Evolutionary conservation across 1,139 yeast species (phyloP), one percentile per base, ranked within the genome.

Genomic region (Pichia sp.): DNA sequence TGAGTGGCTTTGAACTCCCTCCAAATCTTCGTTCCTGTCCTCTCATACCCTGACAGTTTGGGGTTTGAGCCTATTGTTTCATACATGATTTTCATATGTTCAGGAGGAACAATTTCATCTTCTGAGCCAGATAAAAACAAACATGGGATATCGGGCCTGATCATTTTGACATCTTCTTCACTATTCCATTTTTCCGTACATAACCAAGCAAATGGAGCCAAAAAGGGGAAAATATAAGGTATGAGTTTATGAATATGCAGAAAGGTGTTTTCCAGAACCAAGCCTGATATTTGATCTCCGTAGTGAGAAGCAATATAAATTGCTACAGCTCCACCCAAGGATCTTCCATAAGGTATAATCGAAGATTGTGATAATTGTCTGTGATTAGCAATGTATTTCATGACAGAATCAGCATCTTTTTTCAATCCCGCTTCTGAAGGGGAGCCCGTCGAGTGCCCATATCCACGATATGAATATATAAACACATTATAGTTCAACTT

Each of bases 291-390:
- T 28, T 38, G 36, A 11, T 48, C 11, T 2, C 51, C 50, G 62
- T 72, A 69, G 42, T 69, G 66, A 2, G 88, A 72, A 0, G 95
- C 90, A 44, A 87, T 75, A 62, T 88, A 85, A 27, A 88, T 75
- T 6, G 95, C 88, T 29, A 87, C 95, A 0, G 98, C 98, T 1
- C 98, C 97, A 29, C 98, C 98, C 28, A 92, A 69, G 4, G 95
- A 85, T 46, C 97, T 72, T 2, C 98, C 98, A 60, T 88, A 90
- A 23, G 88, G 69, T 1, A 87, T 66, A 4, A 90, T 55, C 6
- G 80, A 68, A 1, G 84, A 72, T 44, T 70, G 64, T 43, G 69
- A 67, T 47, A 79, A 72, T 44, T 71, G 72, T 36, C 71, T 73
- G 54, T 82, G 81, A 1, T 66, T 55, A 1, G 68, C 56, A 38